Base-by-base conservation (phyloP, 352 stramenopile species). In the Globisporangium nunn region DNA sequence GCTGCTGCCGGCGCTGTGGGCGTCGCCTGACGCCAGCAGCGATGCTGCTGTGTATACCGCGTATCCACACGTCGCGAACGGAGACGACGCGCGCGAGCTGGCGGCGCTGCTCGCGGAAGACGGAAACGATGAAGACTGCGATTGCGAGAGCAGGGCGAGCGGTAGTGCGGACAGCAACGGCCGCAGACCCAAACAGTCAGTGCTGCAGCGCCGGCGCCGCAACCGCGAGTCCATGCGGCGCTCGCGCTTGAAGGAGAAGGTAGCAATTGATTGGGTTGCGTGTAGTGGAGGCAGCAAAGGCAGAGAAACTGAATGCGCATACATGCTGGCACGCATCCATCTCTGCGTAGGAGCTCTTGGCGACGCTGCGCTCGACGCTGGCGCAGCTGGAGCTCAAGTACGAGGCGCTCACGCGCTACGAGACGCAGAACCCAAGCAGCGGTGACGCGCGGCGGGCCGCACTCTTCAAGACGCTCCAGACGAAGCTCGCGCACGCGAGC, bases 201-300 rank as follows among this genome's bases (percentile, higher is more conserved):
- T 68, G 15, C 45, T 66, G 23, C 60, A 57, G 46, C 67, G 67
- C 1, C 55, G 67, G 11, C 33, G 52, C 40, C 63, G 63, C 49
- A 74, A 71, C 43, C 63, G 66, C 53, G 63, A 74, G 59, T 68
- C 59, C 41, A 74, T 74, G 67, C 67, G 63, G 14, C 67, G 67
- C 57, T 62, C 50, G 45, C 63, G 67, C 14, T 39, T 35, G 44
- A 63, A 66, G 15, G 54, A 63, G 54, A 74, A 71, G 61, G 60
- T 49, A 50, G 35, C 11, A 6, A 6, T 30, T 29, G 15, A 18
- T 7, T 58, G 40, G 23, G 53, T 1, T 54, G 28, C 6, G 46
- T 17, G 15, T 48, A 31, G 10, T 14, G 7, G 35, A 4, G 10
- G 7, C 7, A 10, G 35, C 14, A 37, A 8, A 6, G 35, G 35